phyloP scores from a whole-genome alignment of 345 rosid species.

The Nasturtium officinale region DNA sequence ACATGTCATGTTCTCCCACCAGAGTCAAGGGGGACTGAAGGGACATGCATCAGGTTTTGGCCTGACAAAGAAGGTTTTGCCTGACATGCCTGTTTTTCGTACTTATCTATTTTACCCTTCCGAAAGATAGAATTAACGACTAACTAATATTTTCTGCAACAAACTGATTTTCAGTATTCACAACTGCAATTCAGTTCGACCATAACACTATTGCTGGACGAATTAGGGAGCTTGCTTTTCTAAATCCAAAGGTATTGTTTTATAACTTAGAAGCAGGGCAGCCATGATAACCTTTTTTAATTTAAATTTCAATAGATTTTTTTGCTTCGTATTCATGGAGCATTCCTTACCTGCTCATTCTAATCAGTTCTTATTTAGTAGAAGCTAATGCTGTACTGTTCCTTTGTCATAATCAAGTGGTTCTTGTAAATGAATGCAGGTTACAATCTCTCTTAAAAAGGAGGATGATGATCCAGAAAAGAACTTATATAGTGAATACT shows the following conservation, averaged over 20 bases:
- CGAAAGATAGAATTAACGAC: slow-evolving; percentile 17
- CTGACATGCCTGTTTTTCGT: background rate
- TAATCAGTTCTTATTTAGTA: slow-evolving; percentile 17
- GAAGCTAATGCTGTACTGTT: slow-evolving; percentile 17
- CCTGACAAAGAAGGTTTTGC: slow-evolving; percentile 88
- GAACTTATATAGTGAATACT: slow-evolving; percentile 62
- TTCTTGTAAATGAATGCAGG: slow-evolving; percentile 53
- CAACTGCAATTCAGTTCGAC: slow-evolving; percentile 82
- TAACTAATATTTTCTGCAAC: slow-evolving; percentile 11
- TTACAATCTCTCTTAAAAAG: slow-evolving; percentile 64
- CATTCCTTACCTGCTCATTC: background rate
- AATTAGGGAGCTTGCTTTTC: slow-evolving; percentile 90
- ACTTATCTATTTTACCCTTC: slow-evolving; percentile 15
- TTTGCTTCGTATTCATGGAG: slow-evolving; percentile 13
- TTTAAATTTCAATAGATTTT: background rate
- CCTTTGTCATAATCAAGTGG: slow-evolving; percentile 11
- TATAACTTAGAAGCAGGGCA: slow-evolving; percentile 17
- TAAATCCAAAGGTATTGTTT: slow-evolving; percentile 76
- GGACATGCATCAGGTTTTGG: slow-evolving; percentile 87
- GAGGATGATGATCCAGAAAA: slow-evolving; percentile 66
- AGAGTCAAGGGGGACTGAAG: slow-evolving; percentile 62
- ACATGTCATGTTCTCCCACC: slow-evolving; percentile 59
- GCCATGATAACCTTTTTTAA: background rate
- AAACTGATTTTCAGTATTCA: slow-evolving; percentile 62
- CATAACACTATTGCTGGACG: slow-evolving; percentile 81